Conservation (phyloP, 148 eudicot genomes). For the Agrostemma githago region DNA sequence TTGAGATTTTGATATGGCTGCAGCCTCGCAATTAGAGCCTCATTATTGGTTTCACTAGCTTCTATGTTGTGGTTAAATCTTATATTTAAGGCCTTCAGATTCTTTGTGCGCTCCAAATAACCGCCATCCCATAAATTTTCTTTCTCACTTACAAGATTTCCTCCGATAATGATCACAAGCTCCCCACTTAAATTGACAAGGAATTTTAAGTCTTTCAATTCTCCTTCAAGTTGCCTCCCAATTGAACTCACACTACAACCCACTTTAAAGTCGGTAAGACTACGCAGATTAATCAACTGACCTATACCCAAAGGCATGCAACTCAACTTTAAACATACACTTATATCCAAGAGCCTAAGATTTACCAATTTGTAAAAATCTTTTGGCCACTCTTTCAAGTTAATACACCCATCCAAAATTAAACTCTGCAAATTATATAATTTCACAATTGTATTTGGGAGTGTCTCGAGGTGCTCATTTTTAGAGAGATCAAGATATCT, state of each 20-base stretch:
- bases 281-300: slow-evolving; percentile 3
- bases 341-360: background rate
- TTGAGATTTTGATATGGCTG: too few species aligned
- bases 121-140: background rate
- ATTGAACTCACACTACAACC: background rate
- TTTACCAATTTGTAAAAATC: slow-evolving; percentile 5
- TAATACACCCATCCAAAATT: background rate
- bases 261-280: slow-evolving; percentile 5
- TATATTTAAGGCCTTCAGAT: background rate
- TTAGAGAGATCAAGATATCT: background rate
- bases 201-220: background rate
- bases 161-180: background rate
- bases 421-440: background rate
- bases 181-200: background rate
- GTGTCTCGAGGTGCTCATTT: background rate
- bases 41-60: background rate
- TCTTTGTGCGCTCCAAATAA: background rate
- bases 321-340: background rate
- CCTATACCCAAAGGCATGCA: slow-evolving; percentile 19
- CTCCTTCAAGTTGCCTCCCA: background rate
- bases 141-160: background rate
- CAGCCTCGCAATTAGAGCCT: background rate
- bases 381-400: slow-evolving; percentile 7
- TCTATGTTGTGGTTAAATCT: background rate
- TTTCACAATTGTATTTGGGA: background rate